Base-by-base conservation (phyloP, 768 basidiomycete species). In the Mycena maculata region DNA sequence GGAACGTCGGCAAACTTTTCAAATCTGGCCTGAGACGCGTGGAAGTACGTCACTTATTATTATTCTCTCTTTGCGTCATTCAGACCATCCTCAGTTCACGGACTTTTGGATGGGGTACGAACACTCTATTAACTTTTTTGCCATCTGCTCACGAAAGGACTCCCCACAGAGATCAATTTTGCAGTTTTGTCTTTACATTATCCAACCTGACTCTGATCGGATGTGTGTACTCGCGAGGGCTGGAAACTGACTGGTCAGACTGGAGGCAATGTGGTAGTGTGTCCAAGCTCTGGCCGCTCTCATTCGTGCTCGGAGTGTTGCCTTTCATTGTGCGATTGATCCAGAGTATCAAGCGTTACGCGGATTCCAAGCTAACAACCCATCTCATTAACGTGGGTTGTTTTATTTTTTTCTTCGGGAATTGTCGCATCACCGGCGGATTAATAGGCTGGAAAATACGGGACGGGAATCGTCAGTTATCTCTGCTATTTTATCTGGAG, bases 381-480 rank as follows among this genome's bases (percentile, higher is more conserved):
- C 97, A 99, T 83, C 79, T 98, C 36, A 87, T 98, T 75, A 99
- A 99, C 73, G 96, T 94, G 60, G 44, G 81, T 73, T n/a, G n/a
- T n/a, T 45, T 42, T 45, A 18, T 57, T 44, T 50, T 20, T 49
- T 7, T 10, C 9, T 16, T 25, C 8, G 3, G 9, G 23, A 22
- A 15, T 62, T 53, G 20, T 28, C 50, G 9, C 15, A 13, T 22
- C 7, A 38, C 27, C 22, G 39, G 68, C 53, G n/a, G 11, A 2
- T n/a, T n/a, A n/a, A n/a, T 50, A 96, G 95, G 95, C 88, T 10
- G 95, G 95, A 7, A 96, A 96, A 79, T 97, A 96, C 71, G 83
- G 80, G 3, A 79, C 83, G 55, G 91, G 91, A 1, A 88, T 96
- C 9, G 36, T 90, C 13, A 85, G 83, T 62, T 88, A 88, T 74